phyloP scores from a whole-genome alignment of 2,329 filamentous ascomycete species.

The Fusarium bactridioides region DNA sequence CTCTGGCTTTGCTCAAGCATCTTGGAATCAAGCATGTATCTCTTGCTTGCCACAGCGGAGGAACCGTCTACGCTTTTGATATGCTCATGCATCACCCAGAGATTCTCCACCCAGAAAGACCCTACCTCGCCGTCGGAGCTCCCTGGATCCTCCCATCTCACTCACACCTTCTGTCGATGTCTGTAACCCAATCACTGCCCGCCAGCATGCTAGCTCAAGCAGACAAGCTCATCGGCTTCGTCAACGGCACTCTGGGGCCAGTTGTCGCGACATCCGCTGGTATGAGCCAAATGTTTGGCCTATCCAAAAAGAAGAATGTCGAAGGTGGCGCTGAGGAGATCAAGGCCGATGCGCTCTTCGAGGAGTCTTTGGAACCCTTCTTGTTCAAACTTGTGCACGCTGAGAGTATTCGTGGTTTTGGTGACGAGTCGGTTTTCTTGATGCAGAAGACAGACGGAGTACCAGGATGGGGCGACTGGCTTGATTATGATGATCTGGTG shows the following conservation, averaged over 20 bases:
- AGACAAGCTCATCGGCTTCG: slow-evolving; percentile 16
- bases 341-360: background rate
- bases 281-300: slow-evolving; percentile 6
- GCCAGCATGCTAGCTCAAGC: background rate
- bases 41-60: slow-evolving; percentile 17
- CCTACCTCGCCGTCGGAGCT: slow-evolving; percentile 12
- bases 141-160: slow-evolving; percentile 15
- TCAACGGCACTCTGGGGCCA: slow-evolving; percentile 5
- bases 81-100: slow-evolving; percentile 24
- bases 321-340: background rate
- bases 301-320: background rate
- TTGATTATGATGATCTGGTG: slow-evolving; percentile 11
- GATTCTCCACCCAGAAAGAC: slow-evolving; percentile 8
- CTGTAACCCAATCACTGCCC: background rate
- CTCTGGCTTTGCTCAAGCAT: background rate
- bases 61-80: slow-evolving; percentile 21
- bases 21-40: slow-evolving; percentile 11
- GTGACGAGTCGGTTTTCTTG: slow-evolving; percentile 9
- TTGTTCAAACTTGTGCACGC: slow-evolving; percentile 4
- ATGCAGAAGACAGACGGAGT: slow-evolving; percentile 9
- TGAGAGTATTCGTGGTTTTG: slow-evolving; percentile 7
- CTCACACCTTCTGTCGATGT: background rate
- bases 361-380: background rate
- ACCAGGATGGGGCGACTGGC: slow-evolving; percentile 16
- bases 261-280: slow-evolving; percentile 7